Conservation (phyloP, 2,329 filamentous ascomycete species). For the Microcyclospora tardicrescens region DNA sequence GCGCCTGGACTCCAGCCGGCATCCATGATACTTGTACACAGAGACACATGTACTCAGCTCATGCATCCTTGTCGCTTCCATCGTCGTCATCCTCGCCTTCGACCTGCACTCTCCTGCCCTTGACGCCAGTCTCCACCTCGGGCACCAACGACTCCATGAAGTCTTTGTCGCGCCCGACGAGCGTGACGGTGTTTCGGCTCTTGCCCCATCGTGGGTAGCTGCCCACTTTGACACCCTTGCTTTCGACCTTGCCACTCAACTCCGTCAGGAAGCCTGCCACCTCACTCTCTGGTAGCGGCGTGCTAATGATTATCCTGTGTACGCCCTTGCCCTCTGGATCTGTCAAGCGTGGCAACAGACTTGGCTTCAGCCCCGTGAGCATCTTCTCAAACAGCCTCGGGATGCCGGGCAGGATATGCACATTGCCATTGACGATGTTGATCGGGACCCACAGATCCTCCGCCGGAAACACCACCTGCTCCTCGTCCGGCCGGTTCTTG, state of each 20-base stretch:
- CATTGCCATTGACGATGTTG: slow-evolving; percentile 76
- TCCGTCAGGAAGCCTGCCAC: slow-evolving; percentile 74
- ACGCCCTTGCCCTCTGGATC: slow-evolving; percentile 76
- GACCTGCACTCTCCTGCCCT: slow-evolving; percentile 54
- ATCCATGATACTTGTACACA: too few species aligned
- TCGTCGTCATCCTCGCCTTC: slow-evolving; percentile 49
- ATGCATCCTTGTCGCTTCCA: slow-evolving; percentile 28
- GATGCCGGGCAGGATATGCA: slow-evolving; percentile 86
- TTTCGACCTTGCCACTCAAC: slow-evolving; percentile 58
- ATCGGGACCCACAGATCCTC: slow-evolving; percentile 88
- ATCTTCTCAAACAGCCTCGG: slow-evolving; percentile 72
- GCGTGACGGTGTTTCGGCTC: slow-evolving; percentile 74
- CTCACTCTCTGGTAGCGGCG: slow-evolving; percentile 73
- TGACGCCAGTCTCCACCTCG: slow-evolving; percentile 64
- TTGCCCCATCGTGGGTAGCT: slow-evolving; percentile 91
- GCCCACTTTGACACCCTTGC: slow-evolving; percentile 77
- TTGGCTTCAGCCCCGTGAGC: slow-evolving; percentile 61
- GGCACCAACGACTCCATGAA: slow-evolving; percentile 66
- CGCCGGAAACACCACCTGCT: slow-evolving; percentile 66
- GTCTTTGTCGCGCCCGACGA: slow-evolving; percentile 63
- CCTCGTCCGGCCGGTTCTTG: slow-evolving; percentile 42
- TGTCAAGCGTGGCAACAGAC: slow-evolving; percentile 54
- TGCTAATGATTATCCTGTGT: slow-evolving; percentile 68
- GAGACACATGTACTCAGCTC: background rate
- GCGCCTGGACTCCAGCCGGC: too few species aligned